Conservation (phyloP, 2,329 filamentous ascomycete species). For the Penicillium sp. region DNA sequence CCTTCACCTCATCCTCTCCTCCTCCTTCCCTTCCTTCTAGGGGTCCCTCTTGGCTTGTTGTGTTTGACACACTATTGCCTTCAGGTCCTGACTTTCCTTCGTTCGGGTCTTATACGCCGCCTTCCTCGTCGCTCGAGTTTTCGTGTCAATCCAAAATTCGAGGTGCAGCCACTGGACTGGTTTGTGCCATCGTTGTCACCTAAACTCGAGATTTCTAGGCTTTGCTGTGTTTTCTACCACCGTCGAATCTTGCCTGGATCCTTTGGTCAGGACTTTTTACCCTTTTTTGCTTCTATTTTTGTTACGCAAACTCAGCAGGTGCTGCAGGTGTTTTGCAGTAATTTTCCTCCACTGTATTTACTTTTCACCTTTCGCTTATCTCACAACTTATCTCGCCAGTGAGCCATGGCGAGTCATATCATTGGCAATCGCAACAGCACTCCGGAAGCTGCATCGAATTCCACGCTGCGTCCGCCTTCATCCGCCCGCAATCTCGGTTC, state of each 20-base stretch:
- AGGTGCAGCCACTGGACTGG: constrained; percentile 45
- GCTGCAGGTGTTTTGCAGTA: constrained; percentile 64
- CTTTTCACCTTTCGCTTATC: constrained; percentile 22
- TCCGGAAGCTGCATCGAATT: constrained; percentile 72
- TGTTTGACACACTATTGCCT: constrained; percentile 46
- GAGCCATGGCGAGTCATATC: constrained; percentile 57
- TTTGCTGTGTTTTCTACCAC: constrained; percentile 19
- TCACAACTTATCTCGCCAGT: constrained; percentile 9
- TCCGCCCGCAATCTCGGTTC: constrained; percentile 72
- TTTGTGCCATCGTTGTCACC: constrained; percentile 36
- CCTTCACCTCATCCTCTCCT: constrained; percentile 14
- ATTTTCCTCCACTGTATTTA: constrained; percentile 34
- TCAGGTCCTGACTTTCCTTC: constrained; percentile 36
- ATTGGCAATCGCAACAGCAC: constrained; percentile 93
- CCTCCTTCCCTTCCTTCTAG: constrained; percentile 24
- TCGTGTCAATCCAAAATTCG: constrained; percentile 23
- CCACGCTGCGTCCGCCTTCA: constrained; percentile 76
- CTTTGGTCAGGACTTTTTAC: constrained; percentile 19
- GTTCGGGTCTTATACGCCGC: constrained; percentile 22
- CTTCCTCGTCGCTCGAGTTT: constrained; percentile 11
- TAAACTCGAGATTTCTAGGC: constrained; percentile 29
- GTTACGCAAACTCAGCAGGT: constrained; percentile 60
- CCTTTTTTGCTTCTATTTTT: constrained; percentile 20
- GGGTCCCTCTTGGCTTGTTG: constrained; percentile 30
- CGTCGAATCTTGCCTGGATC: constrained; percentile 15